phyloP scores from a whole-genome alignment of 2,329 filamentous ascomycete genomes.

The Raffaelea deltoideospora region DNA sequence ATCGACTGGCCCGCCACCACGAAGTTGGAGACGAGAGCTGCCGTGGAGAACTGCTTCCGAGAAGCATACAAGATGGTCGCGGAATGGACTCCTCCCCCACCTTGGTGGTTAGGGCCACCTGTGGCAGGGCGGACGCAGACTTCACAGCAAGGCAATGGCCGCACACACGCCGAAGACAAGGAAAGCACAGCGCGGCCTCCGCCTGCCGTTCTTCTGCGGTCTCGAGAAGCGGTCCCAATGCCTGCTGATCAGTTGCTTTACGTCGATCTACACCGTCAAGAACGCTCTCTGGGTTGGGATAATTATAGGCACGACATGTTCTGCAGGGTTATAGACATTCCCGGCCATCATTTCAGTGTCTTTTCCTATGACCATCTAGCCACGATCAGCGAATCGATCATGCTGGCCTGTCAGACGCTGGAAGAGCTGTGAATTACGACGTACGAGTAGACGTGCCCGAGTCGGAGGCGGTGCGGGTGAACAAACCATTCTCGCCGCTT shows the following conservation, averaged over 20 bases:
- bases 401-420: conserved; percentile 13
- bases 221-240: conserved; percentile 23
- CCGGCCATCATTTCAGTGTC: conserved; percentile 36
- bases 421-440: too few relatives aligned
- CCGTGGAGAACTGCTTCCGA: conserved; percentile 23
- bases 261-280: conserved; percentile 28
- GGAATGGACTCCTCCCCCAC: conserved; percentile 22
- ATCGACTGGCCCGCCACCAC: conserved; percentile 16
- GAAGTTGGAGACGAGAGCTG: conserved; percentile 13
- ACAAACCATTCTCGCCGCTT: too few relatives aligned
- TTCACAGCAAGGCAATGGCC: neutral
- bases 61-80: conserved; percentile 25
- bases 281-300: conserved; percentile 32
- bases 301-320: conserved; percentile 29
- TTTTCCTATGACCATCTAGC: conserved; percentile 20
- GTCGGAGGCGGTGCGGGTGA: too few relatives aligned
- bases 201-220: conserved; percentile 28
- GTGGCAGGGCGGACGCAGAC: neutral
- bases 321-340: conserved; percentile 27
- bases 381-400: conserved; percentile 13
- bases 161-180: neutral
- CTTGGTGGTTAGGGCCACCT: neutral
- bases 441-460: too few relatives aligned
- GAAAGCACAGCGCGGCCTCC: conserved; percentile 17
- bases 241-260: conserved; percentile 11